A percentile compares a stretch with the other conserved stretches of the same genome.
phyloP scores from a whole-genome alignment of 495 filamentous ascomycete species.

The Achaetomiella virescens region DNA sequence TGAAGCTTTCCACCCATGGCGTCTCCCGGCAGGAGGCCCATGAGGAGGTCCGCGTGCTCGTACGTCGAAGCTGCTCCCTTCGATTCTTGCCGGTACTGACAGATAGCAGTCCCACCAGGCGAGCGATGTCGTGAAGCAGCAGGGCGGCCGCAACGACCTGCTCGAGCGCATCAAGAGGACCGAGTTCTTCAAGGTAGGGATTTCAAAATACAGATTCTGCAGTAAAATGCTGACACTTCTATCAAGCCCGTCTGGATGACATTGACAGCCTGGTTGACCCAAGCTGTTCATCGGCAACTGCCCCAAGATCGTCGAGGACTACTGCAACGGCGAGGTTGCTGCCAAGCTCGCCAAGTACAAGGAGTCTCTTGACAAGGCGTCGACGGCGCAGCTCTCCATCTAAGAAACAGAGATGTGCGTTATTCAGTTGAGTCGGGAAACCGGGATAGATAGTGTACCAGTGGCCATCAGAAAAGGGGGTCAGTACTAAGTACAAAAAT shows the following conservation, averaged over 20 bases:
- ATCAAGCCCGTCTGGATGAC: slow-evolving; percentile 59
- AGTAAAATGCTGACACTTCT: background rate
- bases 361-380: slow-evolving; percentile 15
- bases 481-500: too few species aligned
- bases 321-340: slow-evolving; percentile 32
- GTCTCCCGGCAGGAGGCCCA: slow-evolving; percentile 83
- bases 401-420: too few species aligned
- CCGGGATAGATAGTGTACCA: too few species aligned
- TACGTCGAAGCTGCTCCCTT: background rate
- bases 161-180: slow-evolving; percentile 69
- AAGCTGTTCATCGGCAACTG: slow-evolving; percentile 59
- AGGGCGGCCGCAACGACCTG: slow-evolving; percentile 76
- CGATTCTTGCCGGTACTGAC: background rate
- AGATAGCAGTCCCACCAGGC: slow-evolving; percentile 63
- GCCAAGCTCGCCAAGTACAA: slow-evolving; percentile 23
- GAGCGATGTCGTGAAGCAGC: slow-evolving; percentile 66
- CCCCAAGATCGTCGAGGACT: slow-evolving; percentile 42
- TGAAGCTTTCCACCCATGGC: slow-evolving; percentile 72
- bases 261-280: slow-evolving; percentile 68
- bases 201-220: background rate
- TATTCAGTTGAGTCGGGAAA: too few species aligned
- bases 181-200: slow-evolving; percentile 59
- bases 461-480: too few species aligned
- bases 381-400: slow-evolving; percentile 29
- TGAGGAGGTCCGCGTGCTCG: slow-evolving; percentile 79